Evolutionary conservation across 2,329 filamentous ascomycete genomes (phyloP).

Genomic region (Magnaporthales sp.): DNA sequence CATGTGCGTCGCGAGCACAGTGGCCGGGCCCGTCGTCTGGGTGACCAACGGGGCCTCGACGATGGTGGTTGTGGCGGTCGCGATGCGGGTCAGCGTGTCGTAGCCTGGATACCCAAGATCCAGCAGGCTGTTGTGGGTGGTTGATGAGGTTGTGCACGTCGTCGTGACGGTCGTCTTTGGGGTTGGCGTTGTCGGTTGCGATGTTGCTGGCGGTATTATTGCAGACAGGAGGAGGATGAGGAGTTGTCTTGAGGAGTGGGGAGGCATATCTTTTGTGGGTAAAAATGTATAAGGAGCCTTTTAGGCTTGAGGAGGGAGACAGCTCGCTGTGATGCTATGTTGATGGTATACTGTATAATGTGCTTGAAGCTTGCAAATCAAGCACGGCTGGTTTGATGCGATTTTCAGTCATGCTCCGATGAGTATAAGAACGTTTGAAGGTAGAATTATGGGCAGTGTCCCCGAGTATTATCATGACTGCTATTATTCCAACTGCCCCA

Average conservation of each 20-base stretch:
- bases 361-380: background rate
- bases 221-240: background rate
- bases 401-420: background rate
- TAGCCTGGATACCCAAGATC: background rate
- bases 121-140: background rate
- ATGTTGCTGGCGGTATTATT: background rate
- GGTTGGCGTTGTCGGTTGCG: background rate
- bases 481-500: no score
- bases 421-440: background rate
- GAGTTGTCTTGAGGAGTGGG: background rate
- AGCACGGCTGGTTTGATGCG: background rate
- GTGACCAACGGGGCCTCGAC: background rate
- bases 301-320: background rate
- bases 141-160: background rate
- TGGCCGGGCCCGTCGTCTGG: background rate
- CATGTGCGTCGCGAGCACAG: conserved; percentile 1
- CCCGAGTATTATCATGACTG: background rate
- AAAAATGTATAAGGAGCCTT: background rate
- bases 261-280: background rate
- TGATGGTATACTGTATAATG: background rate
- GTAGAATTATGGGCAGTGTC: background rate
- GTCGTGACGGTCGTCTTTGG: background rate
- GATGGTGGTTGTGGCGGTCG: background rate
- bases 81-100: background rate
- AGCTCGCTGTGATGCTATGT: background rate